Percentiles rank a stretch among this genome's conserved stretches.
Conservation (phyloP, 768 basidiomycete species). For the Cystobasidiopsis lactophilus region DNA sequence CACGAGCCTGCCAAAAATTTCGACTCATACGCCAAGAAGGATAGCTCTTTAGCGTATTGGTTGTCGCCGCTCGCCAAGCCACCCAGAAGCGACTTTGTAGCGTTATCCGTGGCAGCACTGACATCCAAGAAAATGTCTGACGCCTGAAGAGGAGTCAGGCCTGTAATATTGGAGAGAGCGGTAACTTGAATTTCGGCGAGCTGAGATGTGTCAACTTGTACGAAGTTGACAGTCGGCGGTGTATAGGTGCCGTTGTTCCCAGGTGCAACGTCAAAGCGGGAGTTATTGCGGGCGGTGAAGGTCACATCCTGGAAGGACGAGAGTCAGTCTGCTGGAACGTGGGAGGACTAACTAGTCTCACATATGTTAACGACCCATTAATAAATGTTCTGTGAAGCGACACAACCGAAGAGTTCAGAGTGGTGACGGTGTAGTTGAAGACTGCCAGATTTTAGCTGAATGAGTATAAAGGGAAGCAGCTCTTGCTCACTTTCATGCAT, state of each 20-base stretch:
- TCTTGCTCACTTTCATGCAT: too few relatives aligned
- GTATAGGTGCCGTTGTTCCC: background rate
- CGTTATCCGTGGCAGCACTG: background rate
- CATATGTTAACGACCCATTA: background rate
- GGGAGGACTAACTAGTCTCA: too few relatives aligned
- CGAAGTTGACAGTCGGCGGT: background rate
- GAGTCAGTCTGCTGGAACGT: too few relatives aligned
- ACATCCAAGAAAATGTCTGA: background rate
- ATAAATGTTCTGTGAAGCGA: background rate
- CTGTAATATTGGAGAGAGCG: background rate
- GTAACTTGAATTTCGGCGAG: background rate
- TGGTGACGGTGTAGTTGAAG: conserved; percentile 1
- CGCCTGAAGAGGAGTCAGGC: background rate
- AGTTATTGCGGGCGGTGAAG: background rate
- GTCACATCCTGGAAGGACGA: background rate
- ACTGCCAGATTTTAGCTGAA: too few relatives aligned
- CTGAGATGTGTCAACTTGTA: background rate
- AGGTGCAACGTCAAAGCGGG: background rate
- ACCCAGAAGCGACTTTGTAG: background rate
- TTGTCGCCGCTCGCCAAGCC: background rate
- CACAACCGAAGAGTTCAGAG: background rate
- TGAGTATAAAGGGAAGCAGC: too few relatives aligned
- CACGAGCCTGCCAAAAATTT: background rate
- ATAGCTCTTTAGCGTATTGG: background rate
- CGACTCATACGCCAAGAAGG: background rate